phyloP scores from a whole-genome alignment of 148 eudicot genomes.

The Silene uniflora region DNA sequence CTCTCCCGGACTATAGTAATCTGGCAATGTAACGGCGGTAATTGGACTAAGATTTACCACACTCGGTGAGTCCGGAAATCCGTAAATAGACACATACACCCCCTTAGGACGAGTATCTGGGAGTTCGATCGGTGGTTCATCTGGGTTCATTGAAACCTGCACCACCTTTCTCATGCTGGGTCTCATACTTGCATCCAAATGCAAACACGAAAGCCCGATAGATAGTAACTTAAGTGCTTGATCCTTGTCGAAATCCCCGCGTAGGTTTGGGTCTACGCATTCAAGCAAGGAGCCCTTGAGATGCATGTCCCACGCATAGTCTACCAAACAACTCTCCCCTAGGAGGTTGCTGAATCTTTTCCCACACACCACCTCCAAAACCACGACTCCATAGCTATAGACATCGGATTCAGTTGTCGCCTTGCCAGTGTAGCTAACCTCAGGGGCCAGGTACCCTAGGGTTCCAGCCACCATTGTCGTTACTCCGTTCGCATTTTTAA shows the following conservation, averaged over 20 bases:
- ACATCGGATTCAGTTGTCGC: slow-evolving; percentile 70
- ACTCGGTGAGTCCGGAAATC: slow-evolving; percentile 29
- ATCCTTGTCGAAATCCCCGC: slow-evolving; percentile 31
- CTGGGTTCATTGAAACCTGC: slow-evolving; percentile 44
- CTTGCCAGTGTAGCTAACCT: slow-evolving; percentile 64
- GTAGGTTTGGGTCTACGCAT: slow-evolving; percentile 40
- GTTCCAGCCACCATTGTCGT: slow-evolving; percentile 77
- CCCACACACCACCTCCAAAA: slow-evolving; percentile 62
- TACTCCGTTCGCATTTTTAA: slow-evolving; percentile 37
- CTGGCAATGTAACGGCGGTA: slow-evolving; percentile 11
- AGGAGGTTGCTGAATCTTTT: slow-evolving; percentile 49
- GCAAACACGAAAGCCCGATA: slow-evolving; percentile 55
- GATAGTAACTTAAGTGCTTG: slow-evolving; percentile 36
- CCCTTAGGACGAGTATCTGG: slow-evolving; percentile 48
- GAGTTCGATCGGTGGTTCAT: slow-evolving; percentile 50
- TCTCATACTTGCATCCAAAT: slow-evolving; percentile 44
- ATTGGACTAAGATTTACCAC: slow-evolving; percentile 4
- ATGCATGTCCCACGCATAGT: slow-evolving; percentile 40
- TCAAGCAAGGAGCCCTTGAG: slow-evolving; percentile 30
- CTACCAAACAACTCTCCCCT: slow-evolving; percentile 60
- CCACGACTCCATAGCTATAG: slow-evolving; percentile 74
- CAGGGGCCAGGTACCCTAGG: slow-evolving; percentile 74
- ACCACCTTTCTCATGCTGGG: slow-evolving; percentile 63
- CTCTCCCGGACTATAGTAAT: slow-evolving; percentile 2
- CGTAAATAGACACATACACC: slow-evolving; percentile 39